A percentile compares a stretch with the other conserved stretches of the same genome.
Conservation (phyloP, 805 yeast species). For the Starmerella asiatica region DNA sequence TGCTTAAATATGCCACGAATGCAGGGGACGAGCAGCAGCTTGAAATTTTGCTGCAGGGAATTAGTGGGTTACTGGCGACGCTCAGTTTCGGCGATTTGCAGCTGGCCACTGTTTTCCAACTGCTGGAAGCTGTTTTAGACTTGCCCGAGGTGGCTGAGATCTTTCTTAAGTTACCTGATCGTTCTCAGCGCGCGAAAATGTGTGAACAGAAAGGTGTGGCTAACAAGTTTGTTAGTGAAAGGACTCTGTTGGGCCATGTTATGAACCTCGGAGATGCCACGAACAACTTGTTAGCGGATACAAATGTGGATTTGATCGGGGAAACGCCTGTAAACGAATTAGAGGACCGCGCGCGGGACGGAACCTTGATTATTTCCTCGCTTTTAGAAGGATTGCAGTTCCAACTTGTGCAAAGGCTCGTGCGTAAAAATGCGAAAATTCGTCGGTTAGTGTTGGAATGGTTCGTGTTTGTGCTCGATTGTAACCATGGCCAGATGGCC, state of each 20-base stretch:
- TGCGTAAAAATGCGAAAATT: slow-evolving; percentile 57
- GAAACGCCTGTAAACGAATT: slow-evolving; percentile 25
- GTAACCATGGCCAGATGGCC: slow-evolving; percentile 77
- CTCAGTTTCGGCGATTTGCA: slow-evolving; percentile 5
- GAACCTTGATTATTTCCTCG: slow-evolving; percentile 25
- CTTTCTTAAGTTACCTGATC: slow-evolving; percentile 1
- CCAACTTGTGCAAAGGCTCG: slow-evolving; percentile 53
- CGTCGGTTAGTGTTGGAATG: slow-evolving; percentile 52
- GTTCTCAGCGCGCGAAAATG: slow-evolving; percentile 6
- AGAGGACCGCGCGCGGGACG: slow-evolving; percentile 26
- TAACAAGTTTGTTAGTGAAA: not conserved
- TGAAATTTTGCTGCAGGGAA: not conserved
- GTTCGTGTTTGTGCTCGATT: slow-evolving; percentile 61
- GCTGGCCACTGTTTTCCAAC: slow-evolving; percentile 1
- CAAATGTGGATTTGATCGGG: slow-evolving; percentile 26
- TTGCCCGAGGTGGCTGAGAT: slow-evolving; percentile 4
- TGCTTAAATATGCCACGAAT: not conserved
- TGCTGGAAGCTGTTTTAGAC: slow-evolving; percentile 3
- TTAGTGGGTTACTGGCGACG: not conserved
- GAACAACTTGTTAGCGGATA: slow-evolving; percentile 16
- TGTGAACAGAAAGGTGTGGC: not conserved
- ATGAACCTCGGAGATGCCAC: slow-evolving; percentile 1
- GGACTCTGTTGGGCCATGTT: slow-evolving; percentile 4
- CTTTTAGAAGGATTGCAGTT: slow-evolving; percentile 43
- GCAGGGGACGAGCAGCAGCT: not conserved